Evolutionary conservation across 805 yeast genomes (phyloP).

Genomic region (Candida easanensis): DNA sequence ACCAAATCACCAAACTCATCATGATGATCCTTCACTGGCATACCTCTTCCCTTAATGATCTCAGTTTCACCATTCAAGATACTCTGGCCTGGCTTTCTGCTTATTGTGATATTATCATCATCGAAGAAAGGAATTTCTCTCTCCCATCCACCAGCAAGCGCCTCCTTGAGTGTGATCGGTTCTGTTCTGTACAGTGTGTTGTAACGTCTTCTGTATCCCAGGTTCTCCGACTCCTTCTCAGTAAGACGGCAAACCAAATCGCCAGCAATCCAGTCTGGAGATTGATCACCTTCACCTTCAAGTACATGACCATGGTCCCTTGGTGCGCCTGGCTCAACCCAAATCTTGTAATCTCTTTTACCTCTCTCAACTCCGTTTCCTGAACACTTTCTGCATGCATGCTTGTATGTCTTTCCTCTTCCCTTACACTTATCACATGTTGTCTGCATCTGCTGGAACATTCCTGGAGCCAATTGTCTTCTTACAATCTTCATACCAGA

Average conservation of each 20-base stretch:
- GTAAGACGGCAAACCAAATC: slow-evolving; percentile 61
- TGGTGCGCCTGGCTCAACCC: slow-evolving; percentile 67
- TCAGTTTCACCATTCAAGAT: slow-evolving; percentile 73
- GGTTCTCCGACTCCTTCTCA: slow-evolving; percentile 53
- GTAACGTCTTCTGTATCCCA: slow-evolving; percentile 87
- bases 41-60: slow-evolving; percentile 69
- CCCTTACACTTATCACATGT: slow-evolving; percentile 82
- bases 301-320: slow-evolving; percentile 56
- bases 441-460: slow-evolving; percentile 81
- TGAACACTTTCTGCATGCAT: slow-evolving; percentile 65
- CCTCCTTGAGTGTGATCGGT: slow-evolving; percentile 66
- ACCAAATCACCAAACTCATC: slow-evolving; percentile 54
- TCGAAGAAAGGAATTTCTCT: slow-evolving; percentile 68
- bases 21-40: slow-evolving; percentile 61
- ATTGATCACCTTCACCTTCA: slow-evolving; percentile 78
- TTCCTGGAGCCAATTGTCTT: slow-evolving; percentile 83
- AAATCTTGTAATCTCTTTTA: slow-evolving; percentile 54
- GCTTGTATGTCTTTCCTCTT: slow-evolving; percentile 60
- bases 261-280: slow-evolving; percentile 82
- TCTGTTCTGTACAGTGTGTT: slow-evolving; percentile 78
- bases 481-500: slow-evolving; percentile 62
- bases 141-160: slow-evolving; percentile 77
- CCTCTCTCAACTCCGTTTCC: slow-evolving; percentile 66
- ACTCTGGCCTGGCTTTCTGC: slow-evolving; percentile 48
- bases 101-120: slow-evolving; percentile 42